Base-by-base conservation (phyloP, 768 basidiomycete genomes). In the Mycena alexandri region DNA sequence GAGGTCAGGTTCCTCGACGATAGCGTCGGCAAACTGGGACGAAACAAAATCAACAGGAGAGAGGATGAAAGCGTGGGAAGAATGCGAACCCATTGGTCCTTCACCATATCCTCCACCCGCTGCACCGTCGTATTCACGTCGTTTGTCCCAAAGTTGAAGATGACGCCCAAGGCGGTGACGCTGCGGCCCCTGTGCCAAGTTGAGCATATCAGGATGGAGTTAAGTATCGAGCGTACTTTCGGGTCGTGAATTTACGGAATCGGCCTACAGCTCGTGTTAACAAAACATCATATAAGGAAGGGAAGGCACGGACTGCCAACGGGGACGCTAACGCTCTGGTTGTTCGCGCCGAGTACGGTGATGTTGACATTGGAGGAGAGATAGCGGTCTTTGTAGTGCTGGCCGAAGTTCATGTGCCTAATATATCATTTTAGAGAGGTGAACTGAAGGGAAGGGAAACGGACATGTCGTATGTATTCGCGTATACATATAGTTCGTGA, bases 351-450 rank as follows among this genome's bases (percentile, higher is more conserved):
- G 17, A 83, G 70, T 11, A 92, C 75, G 5, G 94, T 95, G 74
- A 97, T 93, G 79, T 96, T 93, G 68, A 89, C 92, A 73, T 97
- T 97, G 3, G 91, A 93, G 2, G 93, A 89, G 57, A 98, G 80
- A 76, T 95, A 96, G 50, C 89, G 84, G 8, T 92, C 93, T 10
- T 86, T 82, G 77, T 89, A 84, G 51, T 87, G 79, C 3, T 88
- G 90, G 4, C 80, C 88, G 72, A 94, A 92, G 75, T 91, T 91
- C 58, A 82, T 78, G 75, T 91, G 81, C 79, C 87, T 90, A 29
- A 5, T 22, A n/a, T 36, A 1, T 9, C 12, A 5, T 62, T 70
- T 53, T 33, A n/a, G 10, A 13, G 12, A 16, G 25, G 29, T 29
- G 29, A 29, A 12, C 41, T 3, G 25, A 46, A 34, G 25, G 19